Evolutionary conservation across 805 yeast species (phyloP).

Genomic region (Candida xiaguanensis): DNA sequence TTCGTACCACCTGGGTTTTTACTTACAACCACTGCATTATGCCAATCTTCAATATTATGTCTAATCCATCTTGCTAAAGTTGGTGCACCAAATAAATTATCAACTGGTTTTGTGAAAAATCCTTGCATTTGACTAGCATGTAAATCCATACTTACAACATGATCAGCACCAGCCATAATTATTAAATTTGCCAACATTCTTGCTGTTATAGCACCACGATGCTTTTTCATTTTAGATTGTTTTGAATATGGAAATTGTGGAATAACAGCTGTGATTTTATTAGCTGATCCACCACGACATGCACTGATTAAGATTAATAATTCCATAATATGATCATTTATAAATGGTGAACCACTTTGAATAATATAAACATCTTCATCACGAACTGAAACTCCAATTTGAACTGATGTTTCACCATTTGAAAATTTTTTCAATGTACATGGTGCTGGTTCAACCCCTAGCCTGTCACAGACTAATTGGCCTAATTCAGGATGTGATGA

Average conservation of each 20-base stretch:
- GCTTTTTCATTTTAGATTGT: conserved; percentile 97
- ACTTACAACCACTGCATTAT: conserved; percentile 92
- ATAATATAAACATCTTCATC: conserved; percentile 94
- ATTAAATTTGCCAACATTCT: conserved; percentile 94
- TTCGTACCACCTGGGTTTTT: conserved; percentile 99
- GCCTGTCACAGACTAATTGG: conserved; percentile 77
- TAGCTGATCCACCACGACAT: conserved; percentile 97
- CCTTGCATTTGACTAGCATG: conserved; percentile 99
- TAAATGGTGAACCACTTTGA: conserved; percentile 83
- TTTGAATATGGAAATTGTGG: conserved; percentile 98
- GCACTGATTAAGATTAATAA: conserved; percentile 88
- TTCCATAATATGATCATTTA: conserved; percentile 96
- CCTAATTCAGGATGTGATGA: conserved; percentile 96
- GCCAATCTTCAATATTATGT: conserved; percentile 81
- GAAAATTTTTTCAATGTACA: conserved; percentile 88
- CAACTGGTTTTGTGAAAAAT: conserved; percentile 95
- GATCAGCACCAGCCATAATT: conserved; percentile 99
- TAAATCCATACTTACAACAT: conserved; percentile 94
- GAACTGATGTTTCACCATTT: conserved; percentile 96
- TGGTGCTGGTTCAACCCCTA: conserved; percentile 93
- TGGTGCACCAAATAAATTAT: conserved; percentile 94
- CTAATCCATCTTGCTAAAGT: conserved; percentile 94
- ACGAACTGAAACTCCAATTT: conserved; percentile 89
- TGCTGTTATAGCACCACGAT: conserved; percentile 98
- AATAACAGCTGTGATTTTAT: conserved; percentile 91